Percentiles rank a stretch among this genome's conserved stretches.
Evolutionary conservation across 78 protist genomes (phyloP).

Genomic region (Dictyostelium intermedium): DNA sequence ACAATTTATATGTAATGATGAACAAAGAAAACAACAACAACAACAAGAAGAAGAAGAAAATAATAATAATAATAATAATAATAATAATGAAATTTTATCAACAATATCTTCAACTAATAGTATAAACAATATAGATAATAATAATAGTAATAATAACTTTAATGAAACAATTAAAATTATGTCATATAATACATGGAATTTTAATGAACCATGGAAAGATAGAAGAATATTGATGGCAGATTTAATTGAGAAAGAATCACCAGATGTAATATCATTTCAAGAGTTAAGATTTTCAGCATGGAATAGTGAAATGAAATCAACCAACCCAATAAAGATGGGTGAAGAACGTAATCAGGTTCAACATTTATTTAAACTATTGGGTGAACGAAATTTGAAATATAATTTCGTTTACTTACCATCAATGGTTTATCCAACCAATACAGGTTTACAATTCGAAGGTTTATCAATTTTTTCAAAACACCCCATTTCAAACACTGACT

Average conservation of each 20-base stretch:
- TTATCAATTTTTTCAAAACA: conserved; percentile 42
- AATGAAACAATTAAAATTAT: neutral
- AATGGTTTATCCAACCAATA: conserved; percentile 17
- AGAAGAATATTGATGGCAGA: conserved; percentile 41
- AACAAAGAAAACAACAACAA: neutral
- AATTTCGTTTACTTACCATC: conserved; percentile 38
- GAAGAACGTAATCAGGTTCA: conserved; percentile 62
- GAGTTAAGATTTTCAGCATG: conserved; percentile 35
- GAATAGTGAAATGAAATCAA: neutral
- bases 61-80: neutral
- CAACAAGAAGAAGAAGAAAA: neutral
- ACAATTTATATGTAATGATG: neutral
- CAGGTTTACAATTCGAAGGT: conserved; percentile 31
- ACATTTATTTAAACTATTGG: conserved; percentile 13
- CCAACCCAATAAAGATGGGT: neutral
- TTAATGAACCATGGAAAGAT: conserved; percentile 41
- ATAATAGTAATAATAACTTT: neutral
- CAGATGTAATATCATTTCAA: conserved; percentile 58
- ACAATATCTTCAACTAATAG: neutral
- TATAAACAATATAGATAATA: neutral
- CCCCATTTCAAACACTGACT: neutral
- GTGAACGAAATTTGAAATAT: conserved; percentile 25
- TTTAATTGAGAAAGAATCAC: neutral
- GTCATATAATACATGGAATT: conserved; percentile 67
- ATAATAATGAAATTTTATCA: neutral